Evolutionary conservation across 768 basidiomycete species (phyloP).

Genomic region (Lentinula sp.): DNA sequence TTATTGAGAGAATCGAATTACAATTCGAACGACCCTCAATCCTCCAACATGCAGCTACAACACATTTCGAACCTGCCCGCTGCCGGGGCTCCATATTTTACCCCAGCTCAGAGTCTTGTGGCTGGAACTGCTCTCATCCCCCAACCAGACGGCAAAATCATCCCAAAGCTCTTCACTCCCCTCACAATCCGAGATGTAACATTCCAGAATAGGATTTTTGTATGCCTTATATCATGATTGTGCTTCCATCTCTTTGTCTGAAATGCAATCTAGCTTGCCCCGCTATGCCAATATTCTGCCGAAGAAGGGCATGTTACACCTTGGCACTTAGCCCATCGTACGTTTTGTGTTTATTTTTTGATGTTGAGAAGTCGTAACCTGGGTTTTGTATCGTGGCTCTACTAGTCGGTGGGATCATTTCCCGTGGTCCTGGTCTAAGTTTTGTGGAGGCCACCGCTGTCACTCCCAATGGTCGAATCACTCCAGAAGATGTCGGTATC

Average conservation of each 20-base stretch:
- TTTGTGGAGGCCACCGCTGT: constrained; percentile 66
- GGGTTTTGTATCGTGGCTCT: neutral
- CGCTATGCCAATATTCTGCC: constrained; percentile 57
- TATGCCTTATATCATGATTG: constrained; percentile 18
- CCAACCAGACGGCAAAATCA: constrained; percentile 28
- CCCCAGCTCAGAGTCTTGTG: constrained; percentile 32
- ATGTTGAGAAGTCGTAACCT: neutral
- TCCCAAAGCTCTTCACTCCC: constrained; percentile 47
- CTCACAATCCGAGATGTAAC: constrained; percentile 46
- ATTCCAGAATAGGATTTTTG: constrained; percentile 51
- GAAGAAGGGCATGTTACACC: constrained; percentile 44
- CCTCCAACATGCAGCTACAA: neutral
- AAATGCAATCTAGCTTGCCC: constrained; percentile 32
- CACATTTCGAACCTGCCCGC: constrained; percentile 15
- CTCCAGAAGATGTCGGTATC: constrained; percentile 57
- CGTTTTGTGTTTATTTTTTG: constrained; percentile 19
- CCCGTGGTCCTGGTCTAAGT: constrained; percentile 49
- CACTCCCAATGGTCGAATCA: constrained; percentile 51
- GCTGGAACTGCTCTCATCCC: constrained; percentile 31
- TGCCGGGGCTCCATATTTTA: constrained; percentile 31
- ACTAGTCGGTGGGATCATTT: constrained; percentile 46
- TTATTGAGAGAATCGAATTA: neutral
- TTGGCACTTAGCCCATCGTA: constrained; percentile 61
- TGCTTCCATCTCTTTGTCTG: neutral
- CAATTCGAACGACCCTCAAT: neutral